A percentile compares a stretch with the other conserved stretches of the same genome.
These are phyloP conservation scores for Mycena citricolor DNA, from an alignment of 1,284 basidiomycete genomes.

Conservation along the genomic window DNA sequence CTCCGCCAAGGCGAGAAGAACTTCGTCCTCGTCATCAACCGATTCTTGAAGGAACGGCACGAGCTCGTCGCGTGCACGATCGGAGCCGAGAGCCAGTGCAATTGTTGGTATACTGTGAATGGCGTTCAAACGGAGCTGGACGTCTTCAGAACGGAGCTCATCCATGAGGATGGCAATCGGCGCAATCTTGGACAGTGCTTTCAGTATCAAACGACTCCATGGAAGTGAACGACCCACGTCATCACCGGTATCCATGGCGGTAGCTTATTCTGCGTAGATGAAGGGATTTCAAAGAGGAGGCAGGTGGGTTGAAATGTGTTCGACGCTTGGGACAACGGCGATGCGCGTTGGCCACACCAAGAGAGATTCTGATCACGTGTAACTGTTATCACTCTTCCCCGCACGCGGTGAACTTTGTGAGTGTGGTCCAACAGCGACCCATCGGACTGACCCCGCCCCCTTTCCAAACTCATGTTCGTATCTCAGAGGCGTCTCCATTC, in stretches of 20 bases:
- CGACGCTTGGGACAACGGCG: no score
- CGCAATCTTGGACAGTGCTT: slow-evolving; percentile 53
- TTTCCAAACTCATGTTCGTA: no score
- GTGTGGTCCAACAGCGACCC: no score
- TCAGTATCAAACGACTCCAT: not conserved
- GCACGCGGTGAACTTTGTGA: no score
- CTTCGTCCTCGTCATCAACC: slow-evolving; percentile 99
- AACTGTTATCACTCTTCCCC: no score
- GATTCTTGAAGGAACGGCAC: slow-evolving; percentile 98
- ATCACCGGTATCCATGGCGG: slow-evolving; percentile 59
- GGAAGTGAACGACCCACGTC: slow-evolving; percentile 38
- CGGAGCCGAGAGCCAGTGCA: slow-evolving; percentile 93
- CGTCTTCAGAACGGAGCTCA: slow-evolving; percentile 95
- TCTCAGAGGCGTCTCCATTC: no score
- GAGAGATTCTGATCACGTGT: no score
- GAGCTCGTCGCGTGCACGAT: slow-evolving; percentile 94
- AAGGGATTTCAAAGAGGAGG: not conserved
- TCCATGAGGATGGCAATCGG: slow-evolving; percentile 92
- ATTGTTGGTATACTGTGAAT: slow-evolving; percentile 99
- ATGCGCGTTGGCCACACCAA: no score
- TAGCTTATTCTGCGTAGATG: no score
- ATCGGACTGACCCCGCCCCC: no score
- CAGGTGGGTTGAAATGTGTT: no score
- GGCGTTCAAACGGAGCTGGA: slow-evolving; percentile 90
- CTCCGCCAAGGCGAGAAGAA: slow-evolving; percentile 93